A percentile compares a stretch with the other conserved stretches of the same genome.
phyloP scores from a whole-genome alignment of 352 stramenopile genomes.

The Globisporangium parvum region DNA sequence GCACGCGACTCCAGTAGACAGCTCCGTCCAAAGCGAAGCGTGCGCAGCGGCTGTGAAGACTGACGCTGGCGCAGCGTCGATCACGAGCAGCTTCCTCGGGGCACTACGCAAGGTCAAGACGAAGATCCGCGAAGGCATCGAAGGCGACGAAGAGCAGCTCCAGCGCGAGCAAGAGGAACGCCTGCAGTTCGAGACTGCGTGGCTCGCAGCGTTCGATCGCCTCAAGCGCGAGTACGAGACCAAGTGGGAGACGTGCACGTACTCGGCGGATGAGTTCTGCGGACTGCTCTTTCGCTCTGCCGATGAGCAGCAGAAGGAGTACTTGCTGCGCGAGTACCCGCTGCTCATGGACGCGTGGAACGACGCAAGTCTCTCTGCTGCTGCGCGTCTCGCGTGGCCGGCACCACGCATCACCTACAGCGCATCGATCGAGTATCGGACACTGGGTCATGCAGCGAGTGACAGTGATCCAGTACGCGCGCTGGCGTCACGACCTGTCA shows the following conservation, averaged over 20 bases:
- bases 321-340: constrained; percentile 42
- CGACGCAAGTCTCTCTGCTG: constrained; percentile 11
- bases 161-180: constrained; percentile 34
- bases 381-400: constrained; percentile 33
- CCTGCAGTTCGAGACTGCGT: constrained; percentile 44
- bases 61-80: constrained; percentile 5
- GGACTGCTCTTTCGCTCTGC: constrained; percentile 48
- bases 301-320: constrained; percentile 36
- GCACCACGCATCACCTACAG: constrained; percentile 15
- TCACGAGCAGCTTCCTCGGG: constrained; percentile 38
- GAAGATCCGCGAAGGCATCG: constrained; percentile 50
- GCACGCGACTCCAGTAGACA: background rate
- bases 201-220: constrained; percentile 50
- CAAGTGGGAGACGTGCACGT: constrained; percentile 65
- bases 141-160: constrained; percentile 29
- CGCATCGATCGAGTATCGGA: constrained; percentile 14
- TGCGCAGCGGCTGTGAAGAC: background rate
- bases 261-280: constrained; percentile 64
- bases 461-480: background rate
- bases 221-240: constrained; percentile 35
- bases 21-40: background rate
- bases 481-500: background rate
- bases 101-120: constrained; percentile 51
- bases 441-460: no score
- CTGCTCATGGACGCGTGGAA: constrained; percentile 58